phyloP scores from a whole-genome alignment of 257 asterid species.

The Solanum pinnatisectum region DNA sequence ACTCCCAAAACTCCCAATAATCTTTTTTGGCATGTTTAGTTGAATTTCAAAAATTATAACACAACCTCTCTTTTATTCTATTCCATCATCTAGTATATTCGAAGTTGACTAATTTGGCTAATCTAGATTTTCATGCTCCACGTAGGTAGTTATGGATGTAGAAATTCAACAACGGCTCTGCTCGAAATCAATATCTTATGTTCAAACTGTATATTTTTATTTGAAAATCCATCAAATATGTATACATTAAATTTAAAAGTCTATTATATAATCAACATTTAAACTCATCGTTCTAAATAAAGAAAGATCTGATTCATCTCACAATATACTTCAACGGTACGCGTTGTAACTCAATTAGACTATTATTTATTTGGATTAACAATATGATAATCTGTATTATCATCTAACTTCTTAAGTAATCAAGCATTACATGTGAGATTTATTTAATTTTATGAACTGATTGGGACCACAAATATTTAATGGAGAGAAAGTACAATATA shows the following conservation, averaged over 20 bases:
- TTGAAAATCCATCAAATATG: too few species aligned
- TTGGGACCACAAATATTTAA: conserved; percentile 1
- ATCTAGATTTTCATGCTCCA: background rate
- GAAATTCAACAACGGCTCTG: rapidly evolving
- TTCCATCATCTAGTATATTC: too few species aligned
- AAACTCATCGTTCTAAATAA: background rate
- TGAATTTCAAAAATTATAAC: too few species aligned
- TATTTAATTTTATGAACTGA: background rate
- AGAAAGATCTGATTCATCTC: background rate
- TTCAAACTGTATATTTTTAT: rapidly evolving
- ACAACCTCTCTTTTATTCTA: too few species aligned
- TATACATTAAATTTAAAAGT: too few species aligned
- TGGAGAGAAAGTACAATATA: background rate
- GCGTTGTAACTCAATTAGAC: background rate
- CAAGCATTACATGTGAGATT: background rate
- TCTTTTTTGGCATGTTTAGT: too few species aligned
- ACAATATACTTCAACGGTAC: background rate
- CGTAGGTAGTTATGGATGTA: too few species aligned
- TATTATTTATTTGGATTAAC: background rate
- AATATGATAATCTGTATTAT: background rate
- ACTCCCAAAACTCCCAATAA: too few species aligned
- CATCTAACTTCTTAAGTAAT: background rate
- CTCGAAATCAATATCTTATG: background rate
- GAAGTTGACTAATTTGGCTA: background rate
- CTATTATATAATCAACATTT: rapidly evolving